Base-by-base conservation (phyloP, 495 filamentous ascomycete genomes). In the Recurvomyces mirabilis region DNA sequence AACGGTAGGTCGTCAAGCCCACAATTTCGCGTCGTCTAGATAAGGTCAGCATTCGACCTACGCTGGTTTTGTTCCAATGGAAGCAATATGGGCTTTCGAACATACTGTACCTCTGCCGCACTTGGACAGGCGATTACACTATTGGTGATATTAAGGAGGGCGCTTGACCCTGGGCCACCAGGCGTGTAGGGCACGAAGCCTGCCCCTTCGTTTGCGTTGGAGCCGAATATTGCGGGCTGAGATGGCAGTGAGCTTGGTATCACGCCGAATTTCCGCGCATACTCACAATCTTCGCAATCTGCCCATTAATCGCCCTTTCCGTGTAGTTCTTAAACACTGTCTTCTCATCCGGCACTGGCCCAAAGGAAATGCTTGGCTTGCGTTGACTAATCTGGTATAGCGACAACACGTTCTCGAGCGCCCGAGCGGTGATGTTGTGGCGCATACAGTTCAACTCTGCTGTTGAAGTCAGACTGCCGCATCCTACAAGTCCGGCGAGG, bases 391-490 rank as follows among this genome's bases (percentile, higher is more conserved):
- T 41, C 23, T 33, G 18, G 41, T 53, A 51, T 9, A 12, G 19
- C 19, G 30, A 25, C 10, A 72, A 40, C 19, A 61, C 64, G 20
- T 58, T 40, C 47, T 64, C 61, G 32, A 72, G 62, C 30, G 51
- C 54, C 1, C 48, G 50, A 43, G 50, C 54, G n/a, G 61, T 53
- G n/a, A 71, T 40, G 5, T 58, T 55, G 26, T 30, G 26, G n/a
- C 62, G 65, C 67, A 73, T 68, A 42, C 69, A 73, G 3, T 50
- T 54, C 13, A 73, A 28, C 42, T 71, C 67, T 3, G 58, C 55
- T 10, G 50, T 36, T 0, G 65, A 56, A n/a, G n/a, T n/a, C 5
- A 56, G 51, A 21, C 26, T 26, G 12, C 53, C 61, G 44, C 71
- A 74, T 34, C 68, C 69, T 20, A 69, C 48, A 1, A 58, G 47